A percentile compares a stretch with the other conserved stretches of the same genome.
These are phyloP conservation scores for Dactylellina parvicollis DNA, from an alignment of 2,329 filamentous ascomycete species.

Conservation along the genomic window DNA sequence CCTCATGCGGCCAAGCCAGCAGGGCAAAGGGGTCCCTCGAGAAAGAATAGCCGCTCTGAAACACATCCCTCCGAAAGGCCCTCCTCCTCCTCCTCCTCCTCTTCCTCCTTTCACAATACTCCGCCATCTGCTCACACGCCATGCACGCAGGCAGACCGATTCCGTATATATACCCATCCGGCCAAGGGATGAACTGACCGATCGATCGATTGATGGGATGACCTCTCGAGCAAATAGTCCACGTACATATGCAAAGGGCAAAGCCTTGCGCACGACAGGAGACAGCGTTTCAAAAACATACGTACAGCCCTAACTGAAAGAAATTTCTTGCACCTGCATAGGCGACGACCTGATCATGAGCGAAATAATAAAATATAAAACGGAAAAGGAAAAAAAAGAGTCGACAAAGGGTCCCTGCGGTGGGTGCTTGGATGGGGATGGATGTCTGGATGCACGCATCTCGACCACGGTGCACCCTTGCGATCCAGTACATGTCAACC, in stretches of 20 bases:
- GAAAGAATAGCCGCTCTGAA: conserved; percentile 17
- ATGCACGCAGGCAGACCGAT: not conserved
- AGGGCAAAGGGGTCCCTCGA: conserved; percentile 9
- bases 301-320: too few species aligned
- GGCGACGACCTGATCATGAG: not conserved
- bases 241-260: too few species aligned
- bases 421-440: not conserved
- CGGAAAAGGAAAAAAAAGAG: not conserved
- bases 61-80: too few species aligned
- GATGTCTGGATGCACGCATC: too few species aligned
- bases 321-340: not conserved
- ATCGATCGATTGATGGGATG: too few species aligned
- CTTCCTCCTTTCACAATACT: not conserved
- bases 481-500: conserved; percentile 29
- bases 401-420: not conserved
- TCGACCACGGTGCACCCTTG: conserved; percentile 33
- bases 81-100: not conserved
- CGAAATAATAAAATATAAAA: not conserved
- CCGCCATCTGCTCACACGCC: not conserved
- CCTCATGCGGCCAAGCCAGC: not conserved
- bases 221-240: too few species aligned
- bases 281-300: too few species aligned
- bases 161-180: too few species aligned
- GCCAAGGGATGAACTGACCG: too few species aligned
- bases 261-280: too few species aligned